phyloP scores from a whole-genome alignment of 345 rosid genomes.

The Rhizophora mangle region DNA sequence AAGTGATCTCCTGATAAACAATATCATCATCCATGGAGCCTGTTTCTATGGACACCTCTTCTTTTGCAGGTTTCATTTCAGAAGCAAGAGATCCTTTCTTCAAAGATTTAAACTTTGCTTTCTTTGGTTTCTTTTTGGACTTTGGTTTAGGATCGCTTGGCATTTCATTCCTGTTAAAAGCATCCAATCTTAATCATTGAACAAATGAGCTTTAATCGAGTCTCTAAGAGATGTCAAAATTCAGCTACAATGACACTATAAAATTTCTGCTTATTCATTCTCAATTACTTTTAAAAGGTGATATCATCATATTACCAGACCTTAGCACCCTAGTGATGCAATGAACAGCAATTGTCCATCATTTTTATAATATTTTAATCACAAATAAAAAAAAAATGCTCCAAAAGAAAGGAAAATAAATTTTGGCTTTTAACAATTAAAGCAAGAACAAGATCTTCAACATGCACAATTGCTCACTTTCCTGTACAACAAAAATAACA shows the following conservation, averaged over 20 bases:
- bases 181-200: neutral
- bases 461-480: neutral
- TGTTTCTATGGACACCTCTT: constrained; percentile 43
- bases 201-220: neutral
- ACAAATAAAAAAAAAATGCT: neutral
- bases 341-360: neutral
- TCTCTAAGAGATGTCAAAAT: neutral
- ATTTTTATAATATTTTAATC: neutral
- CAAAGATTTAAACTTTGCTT: constrained; percentile 86
- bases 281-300: no score
- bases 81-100: constrained; percentile 79
- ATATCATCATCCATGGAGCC: constrained; percentile 50
- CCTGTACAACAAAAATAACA: neutral
- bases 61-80: constrained; percentile 53
- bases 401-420: no score
- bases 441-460: neutral
- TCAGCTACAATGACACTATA: neutral
- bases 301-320: no score
- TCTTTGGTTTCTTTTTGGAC: constrained; percentile 87
- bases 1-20: constrained; percentile 37
- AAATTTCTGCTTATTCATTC: no score
- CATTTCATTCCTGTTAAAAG: constrained; percentile 52
- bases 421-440: neutral
- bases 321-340: neutral
- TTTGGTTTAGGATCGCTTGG: constrained; percentile 52